Percentiles rank a stretch among this genome's conserved stretches.
phyloP scores from a whole-genome alignment of 2,329 filamentous ascomycete genomes.

The Pestalotiopsis sp. region DNA sequence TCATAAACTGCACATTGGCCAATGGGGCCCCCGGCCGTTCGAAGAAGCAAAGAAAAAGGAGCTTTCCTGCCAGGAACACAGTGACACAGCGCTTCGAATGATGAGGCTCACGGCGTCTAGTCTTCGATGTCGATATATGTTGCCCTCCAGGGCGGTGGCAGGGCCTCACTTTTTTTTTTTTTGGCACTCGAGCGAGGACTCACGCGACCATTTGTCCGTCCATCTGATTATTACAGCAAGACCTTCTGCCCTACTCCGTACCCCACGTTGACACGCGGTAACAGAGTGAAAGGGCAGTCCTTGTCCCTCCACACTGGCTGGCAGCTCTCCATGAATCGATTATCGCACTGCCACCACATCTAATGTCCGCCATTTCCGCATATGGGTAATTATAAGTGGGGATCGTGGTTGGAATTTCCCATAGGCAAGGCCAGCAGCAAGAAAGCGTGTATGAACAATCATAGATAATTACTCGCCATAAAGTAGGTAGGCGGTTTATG shows the following conservation, averaged over 20 bases:
- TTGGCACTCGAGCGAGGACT: neutral
- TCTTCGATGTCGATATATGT: neutral
- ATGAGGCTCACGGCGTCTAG: neutral
- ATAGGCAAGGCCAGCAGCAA: neutral
- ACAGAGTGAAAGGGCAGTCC: neutral
- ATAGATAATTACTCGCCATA: neutral
- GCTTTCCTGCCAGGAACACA: no score
- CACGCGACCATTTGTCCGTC: neutral
- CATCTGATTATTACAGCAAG: neutral
- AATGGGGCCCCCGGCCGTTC: no score
- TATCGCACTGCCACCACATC: neutral
- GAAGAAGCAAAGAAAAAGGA: no score
- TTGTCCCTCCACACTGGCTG: neutral
- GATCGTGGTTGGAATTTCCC: neutral
- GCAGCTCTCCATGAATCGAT: neutral
- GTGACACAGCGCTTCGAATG: neutral
- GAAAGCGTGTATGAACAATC: neutral
- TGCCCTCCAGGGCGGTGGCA: neutral
- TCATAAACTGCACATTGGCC: neutral
- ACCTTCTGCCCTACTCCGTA: neutral
- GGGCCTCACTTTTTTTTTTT: neutral
- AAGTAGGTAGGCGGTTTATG: neutral
- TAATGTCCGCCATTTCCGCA: slow-evolving; percentile 7
- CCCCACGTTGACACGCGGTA: neutral
- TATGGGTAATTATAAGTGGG: slow-evolving; percentile 1